A percentile compares a stretch with the other conserved stretches of the same genome.
Evolutionary conservation across 192 early-diverging fungal species (phyloP).

Genomic region (Globomyces pollinis-pini): DNA sequence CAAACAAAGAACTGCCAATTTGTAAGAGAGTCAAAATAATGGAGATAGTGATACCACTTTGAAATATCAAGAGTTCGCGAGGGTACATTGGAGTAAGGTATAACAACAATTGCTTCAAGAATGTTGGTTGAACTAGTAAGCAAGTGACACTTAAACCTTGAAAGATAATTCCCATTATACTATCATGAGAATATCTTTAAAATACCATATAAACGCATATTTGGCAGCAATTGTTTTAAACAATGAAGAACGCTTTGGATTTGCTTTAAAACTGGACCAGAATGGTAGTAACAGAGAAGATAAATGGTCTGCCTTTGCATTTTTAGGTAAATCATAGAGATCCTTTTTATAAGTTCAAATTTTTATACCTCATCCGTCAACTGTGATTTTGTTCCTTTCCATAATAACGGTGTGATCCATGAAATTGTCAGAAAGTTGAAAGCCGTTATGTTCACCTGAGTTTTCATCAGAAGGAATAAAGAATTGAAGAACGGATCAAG

Average conservation of each 20-base stretch:
- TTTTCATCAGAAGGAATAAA: background rate
- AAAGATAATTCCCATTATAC: background rate
- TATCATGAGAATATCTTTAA: background rate
- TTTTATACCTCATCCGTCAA: background rate
- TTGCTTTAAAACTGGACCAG: background rate
- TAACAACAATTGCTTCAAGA: conserved; percentile 2
- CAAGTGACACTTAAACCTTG: background rate
- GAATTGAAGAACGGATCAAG: too few species aligned
- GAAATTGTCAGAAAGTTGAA: conserved; percentile 10
- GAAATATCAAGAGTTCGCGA: background rate
- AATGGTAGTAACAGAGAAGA: background rate
- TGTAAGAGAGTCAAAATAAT: conserved; percentile 2
- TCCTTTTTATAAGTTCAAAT: background rate
- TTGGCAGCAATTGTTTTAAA: background rate
- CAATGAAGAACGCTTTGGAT: background rate
- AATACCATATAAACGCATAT: background rate
- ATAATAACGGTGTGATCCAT: conserved; percentile 6
- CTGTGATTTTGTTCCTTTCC: background rate
- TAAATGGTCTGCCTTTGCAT: background rate
- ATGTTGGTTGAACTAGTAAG: background rate
- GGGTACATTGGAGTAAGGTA: background rate
- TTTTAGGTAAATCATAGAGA: background rate
- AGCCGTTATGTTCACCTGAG: background rate
- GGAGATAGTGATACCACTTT: conserved; percentile 1
- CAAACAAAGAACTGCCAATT: background rate